These are phyloP conservation scores for Colletotrichum filicis DNA, from an alignment of 2,329 filamentous ascomycete genomes.

Conservation along the genomic window DNA sequence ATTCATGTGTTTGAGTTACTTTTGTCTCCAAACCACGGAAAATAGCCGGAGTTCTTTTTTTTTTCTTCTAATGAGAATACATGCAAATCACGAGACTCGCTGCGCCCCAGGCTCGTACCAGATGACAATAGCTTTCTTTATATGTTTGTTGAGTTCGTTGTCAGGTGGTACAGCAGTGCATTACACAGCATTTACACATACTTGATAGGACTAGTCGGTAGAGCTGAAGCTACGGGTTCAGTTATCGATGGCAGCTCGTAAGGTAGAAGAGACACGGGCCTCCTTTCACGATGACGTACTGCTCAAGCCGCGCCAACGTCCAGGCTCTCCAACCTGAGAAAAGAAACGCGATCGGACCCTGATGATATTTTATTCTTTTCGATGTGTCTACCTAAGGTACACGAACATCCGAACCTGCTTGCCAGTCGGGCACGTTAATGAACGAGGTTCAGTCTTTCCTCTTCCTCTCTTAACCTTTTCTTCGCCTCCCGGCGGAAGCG, in stretches of 20 bases:
- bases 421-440: not conserved
- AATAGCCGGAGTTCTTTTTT: conserved; percentile 23
- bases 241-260: not conserved
- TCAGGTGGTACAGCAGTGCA: not conserved
- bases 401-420: not conserved
- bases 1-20: conserved; percentile 14
- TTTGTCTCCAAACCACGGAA: conserved; percentile 14
- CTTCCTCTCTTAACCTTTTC: not conserved
- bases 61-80: conserved; percentile 17
- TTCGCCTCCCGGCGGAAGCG: not conserved
- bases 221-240: not conserved
- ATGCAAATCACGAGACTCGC: not conserved
- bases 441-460: not conserved
- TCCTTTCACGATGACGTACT: not conserved
- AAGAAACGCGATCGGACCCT: not conserved
- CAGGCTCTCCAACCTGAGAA: not conserved
- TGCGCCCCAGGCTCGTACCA: no score
- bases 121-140: not conserved
- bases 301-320: not conserved
- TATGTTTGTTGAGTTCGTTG: not conserved
- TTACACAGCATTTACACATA: not conserved
- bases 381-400: not conserved
- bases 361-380: conserved; percentile 1
- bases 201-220: not conserved
- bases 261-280: not conserved